Evolutionary conservation across 805 yeast species (phyloP), one percentile per base, ranked within the genome.

Genomic region (Zygoascus tannicola): DNA sequence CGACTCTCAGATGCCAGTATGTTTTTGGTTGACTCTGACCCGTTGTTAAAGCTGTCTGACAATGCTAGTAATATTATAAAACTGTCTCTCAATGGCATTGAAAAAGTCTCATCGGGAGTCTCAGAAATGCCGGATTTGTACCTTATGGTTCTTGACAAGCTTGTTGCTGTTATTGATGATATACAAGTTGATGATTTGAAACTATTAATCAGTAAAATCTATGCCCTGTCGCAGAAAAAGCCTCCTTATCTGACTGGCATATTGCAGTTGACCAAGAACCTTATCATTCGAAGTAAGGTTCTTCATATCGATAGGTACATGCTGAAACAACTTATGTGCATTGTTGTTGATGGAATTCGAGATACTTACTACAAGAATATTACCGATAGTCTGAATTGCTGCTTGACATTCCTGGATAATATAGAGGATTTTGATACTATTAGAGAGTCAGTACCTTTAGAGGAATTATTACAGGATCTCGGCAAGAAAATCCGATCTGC

Each of bases 311-410:
- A 22, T 4, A n/a, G 15, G 2, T 15, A 26, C 16, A 21, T 30
- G 12, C 30, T 35, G 23, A 8, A 41, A 10, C 21, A 30, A 5
- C 22, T 66, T 22, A 54, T 55, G 3, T 58, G 56, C 10, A 49
- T 57, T 16, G 50, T 68, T 15, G 46, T 57, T 35, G 43, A 48
- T 10, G 70, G 70, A 0, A 49, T 65, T 30, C 55, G 50, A 2
- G 66, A 66, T 40, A 55, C 56, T 42, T 64, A 63, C 36, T 66
- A 65, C 48, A 63, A 64, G 43, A 59, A 64, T 30, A 50, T 58
- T 4, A 49, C 57, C 15, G 63, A 63, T 41, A 26, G 67, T 69
- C 1, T 55, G 65, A 51, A 16, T 59, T 65, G 0, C 51, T 67
- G 1, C 47, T 55, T 37, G 60, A 26, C 30, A 26, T 26, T 7